Evolutionary conservation across 2,329 filamentous ascomycete genomes (phyloP), one percentile per base, ranked within the genome.

Genomic region (Graphilbum sp.): DNA sequence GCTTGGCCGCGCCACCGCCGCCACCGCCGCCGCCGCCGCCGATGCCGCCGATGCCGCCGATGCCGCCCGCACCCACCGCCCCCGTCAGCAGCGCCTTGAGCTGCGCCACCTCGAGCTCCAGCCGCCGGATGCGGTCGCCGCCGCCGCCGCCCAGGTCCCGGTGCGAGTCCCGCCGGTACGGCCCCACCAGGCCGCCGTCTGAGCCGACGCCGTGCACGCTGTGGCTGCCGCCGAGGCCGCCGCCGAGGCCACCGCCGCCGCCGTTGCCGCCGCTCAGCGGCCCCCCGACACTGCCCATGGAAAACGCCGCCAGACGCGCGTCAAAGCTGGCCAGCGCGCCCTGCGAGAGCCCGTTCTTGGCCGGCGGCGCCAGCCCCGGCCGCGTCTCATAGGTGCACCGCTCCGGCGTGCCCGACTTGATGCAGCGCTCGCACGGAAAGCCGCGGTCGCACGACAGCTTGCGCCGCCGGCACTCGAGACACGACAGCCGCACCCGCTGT

Each of bases 361-460:
- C 52, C 41, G 46, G 52, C 13, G 48, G 55, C n/a, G 47, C 52
- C 34, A 52, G 47, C 21, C 60, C 59, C 17, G 60, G 59, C 27
- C 59, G 53, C 23, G 67, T 65, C 53, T 75, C 70, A 49, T 74
- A 75, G 44, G 64, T 69, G 54, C 70, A 75, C 15, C 66, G 62
- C 37, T 73, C 70, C 17, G 69, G 64, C 21, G 69, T 75, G 47
- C 69, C 69, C 43, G 69, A 73, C 55, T 73, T 74, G 53, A 74
- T 62, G 53, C 71, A 75, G 34, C 71, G 66, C 52, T 73, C 69
- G 49, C 71, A 75, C 19, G 71, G 71, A 47, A 73, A 63, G 50
- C 71, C 70, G 43, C 71, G 61, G 53, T 74, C 72, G 51, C 71
- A 75, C 20, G 69, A 74, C 29, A 75, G 59, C 57, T 75, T 75